Evolutionary conservation across 1,139 yeast species (phyloP), one percentile per base, ranked within the genome.

Genomic region (Yamadazyma oceani): DNA sequence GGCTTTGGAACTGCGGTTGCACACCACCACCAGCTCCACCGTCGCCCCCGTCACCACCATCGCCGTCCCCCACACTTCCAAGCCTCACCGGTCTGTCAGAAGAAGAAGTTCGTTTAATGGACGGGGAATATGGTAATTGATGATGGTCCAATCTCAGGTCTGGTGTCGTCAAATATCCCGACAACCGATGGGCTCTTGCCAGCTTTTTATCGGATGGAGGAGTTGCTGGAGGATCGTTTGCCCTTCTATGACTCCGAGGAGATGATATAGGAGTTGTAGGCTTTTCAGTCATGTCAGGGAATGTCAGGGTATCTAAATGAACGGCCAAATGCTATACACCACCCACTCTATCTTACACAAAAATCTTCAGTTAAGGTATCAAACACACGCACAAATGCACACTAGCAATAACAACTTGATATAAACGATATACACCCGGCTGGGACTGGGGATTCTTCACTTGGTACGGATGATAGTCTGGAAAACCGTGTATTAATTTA

Each of bases 61-160:
- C 21, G 8, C 66, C 57, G 45, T 58, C 57, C 37, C 54, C 52
- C 31, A 49, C 43, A 10, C 64, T 67, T 2, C 65, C 55, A 42
- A 53, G n/a, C n/a, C n/a, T n/a, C n/a, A n/a, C 62, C 30, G 60
- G 52, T 15, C 13, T 27, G n/a, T 27, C 30, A 9, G 21, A 9
- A 16, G 30, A 27, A 15, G 30, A 27, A 27, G 7, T 16, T 27
- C 75, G 45, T 42, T 70, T 70, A 41, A 63, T 49, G 3, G 71
- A 60, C 3, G 76, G 76, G 4, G 73, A 63, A 40, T 63, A 62
- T 31, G 74, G 74, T 23, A 69, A 46, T 16, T 54, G 60, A n/a
- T 27, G 30, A 16, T 15, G 30, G 31, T 49, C 51, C 11, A 35
- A 33, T 13, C 42, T 26, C 40, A 43, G 50, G 41, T 66, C 72